These are phyloP conservation scores for Globisporangium paroecandrum DNA, from an alignment of 352 stramenopile species.

Conservation along the genomic window DNA sequence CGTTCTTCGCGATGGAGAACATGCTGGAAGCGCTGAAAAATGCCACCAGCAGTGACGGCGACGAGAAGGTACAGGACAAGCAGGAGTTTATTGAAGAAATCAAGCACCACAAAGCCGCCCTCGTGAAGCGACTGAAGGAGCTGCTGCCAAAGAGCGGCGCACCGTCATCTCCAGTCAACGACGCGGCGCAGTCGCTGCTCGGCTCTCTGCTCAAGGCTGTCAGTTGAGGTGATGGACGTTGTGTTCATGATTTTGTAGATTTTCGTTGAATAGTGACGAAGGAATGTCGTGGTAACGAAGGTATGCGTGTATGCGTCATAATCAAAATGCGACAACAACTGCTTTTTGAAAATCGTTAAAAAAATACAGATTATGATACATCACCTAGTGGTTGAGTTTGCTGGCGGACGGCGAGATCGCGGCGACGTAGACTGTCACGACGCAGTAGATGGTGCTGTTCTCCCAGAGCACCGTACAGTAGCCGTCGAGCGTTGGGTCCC, in stretches of 20 bases:
- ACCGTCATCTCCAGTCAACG: conserved; percentile 30
- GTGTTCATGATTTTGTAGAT: neutral
- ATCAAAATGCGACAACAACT: neutral
- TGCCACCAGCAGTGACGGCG: conserved; percentile 3
- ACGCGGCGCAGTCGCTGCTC: conserved; percentile 52
- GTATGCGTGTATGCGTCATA: neutral
- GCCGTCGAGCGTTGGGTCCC: conserved; percentile 71
- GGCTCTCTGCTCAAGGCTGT: conserved; percentile 32
- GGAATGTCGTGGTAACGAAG: neutral
- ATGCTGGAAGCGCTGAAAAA: conserved; percentile 46
- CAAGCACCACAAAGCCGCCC: conserved; percentile 25
- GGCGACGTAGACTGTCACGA: conserved; percentile 79
- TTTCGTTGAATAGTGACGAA: neutral
- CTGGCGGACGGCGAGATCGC: conserved; percentile 74
- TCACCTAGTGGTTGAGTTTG: conserved; percentile 62
- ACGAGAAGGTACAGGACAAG: conserved; percentile 44
- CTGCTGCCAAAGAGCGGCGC: conserved; percentile 22
- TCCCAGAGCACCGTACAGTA: conserved; percentile 85
- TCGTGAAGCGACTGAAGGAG: conserved; percentile 40
- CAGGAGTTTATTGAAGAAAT: conserved; percentile 39
- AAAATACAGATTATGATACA: conserved; percentile 1
- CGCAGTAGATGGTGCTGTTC: conserved; percentile 83
- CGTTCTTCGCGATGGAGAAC: conserved; percentile 75
- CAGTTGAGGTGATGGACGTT: conserved; percentile 4
- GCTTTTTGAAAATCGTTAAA: neutral